These are phyloP conservation scores for Flaveria robusta DNA, from an alignment of 129 eudicot species.

Conservation along the genomic window DNA sequence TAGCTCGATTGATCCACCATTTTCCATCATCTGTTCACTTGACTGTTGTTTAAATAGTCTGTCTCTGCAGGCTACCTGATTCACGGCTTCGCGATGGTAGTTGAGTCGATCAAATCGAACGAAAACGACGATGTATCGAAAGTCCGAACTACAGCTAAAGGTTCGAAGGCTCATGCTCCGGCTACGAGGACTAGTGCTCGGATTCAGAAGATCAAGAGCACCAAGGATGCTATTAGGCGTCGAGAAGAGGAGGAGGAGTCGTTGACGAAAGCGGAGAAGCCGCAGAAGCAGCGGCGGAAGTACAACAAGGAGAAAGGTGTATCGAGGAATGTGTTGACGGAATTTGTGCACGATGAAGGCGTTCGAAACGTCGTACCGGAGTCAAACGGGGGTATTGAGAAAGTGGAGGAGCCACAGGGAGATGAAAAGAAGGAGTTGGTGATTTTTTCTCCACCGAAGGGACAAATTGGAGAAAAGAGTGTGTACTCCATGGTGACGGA, in stretches of 20 bases:
- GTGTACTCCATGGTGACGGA: constrained; percentile 51
- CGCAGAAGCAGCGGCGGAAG: not conserved
- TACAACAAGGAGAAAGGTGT: not conserved
- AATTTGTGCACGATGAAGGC: constrained; percentile 7
- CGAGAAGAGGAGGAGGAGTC: constrained; percentile 1
- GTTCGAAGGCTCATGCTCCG: too few relatives aligned
- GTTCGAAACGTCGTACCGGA: not conserved
- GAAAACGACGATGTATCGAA: not conserved
- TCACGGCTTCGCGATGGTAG: not conserved
- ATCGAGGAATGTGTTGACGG: constrained; percentile 15
- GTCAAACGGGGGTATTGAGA: not conserved
- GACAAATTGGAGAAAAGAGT: constrained; percentile 40
- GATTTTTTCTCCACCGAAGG: not conserved
- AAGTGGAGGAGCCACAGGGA: not conserved
- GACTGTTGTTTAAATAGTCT: not conserved
- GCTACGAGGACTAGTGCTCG: constrained; percentile 8
- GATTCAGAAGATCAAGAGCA: not conserved
- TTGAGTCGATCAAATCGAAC: not conserved
- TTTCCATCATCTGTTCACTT: not conserved
- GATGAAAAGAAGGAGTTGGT: not conserved
- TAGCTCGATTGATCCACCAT: not conserved
- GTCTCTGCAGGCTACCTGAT: not conserved
- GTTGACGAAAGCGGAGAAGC: not conserved
- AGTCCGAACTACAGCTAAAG: not conserved
- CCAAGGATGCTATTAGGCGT: not conserved